These are phyloP conservation scores for Leucaena leucocephala DNA, from an alignment of 306 rosid species.

Conservation along the genomic window DNA sequence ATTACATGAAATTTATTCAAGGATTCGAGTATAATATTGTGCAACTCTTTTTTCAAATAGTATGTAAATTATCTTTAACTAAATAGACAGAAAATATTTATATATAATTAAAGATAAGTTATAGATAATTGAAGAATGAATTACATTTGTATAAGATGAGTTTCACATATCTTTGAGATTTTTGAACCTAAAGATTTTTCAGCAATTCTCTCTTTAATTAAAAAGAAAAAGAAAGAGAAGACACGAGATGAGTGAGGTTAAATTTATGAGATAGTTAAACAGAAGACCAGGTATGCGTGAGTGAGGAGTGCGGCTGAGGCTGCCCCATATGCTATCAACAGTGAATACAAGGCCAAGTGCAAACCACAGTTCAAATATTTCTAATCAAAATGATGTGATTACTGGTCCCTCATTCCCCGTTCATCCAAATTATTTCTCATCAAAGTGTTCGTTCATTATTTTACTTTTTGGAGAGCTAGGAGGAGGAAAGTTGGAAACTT, in stretches of 20 bases:
- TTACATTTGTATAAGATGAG: too few species aligned
- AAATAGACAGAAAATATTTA: too few species aligned
- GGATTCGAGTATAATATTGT: too few species aligned
- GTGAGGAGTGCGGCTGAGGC: neutral
- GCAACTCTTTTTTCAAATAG: too few species aligned
- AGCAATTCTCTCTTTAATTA: neutral
- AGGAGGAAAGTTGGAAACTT: neutral
- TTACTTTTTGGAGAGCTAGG: neutral
- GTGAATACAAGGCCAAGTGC: conserved; percentile 1
- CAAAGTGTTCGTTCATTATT: neutral
- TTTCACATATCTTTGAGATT: too few species aligned
- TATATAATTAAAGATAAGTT: too few species aligned
- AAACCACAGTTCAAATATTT: neutral
- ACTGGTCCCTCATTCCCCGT: neutral
- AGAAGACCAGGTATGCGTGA: neutral
- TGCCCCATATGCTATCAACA: conserved; percentile 1
- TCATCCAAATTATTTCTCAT: too few species aligned
- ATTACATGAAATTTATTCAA: too few species aligned
- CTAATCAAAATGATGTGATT: conserved; percentile 7
- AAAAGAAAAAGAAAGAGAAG: neutral
- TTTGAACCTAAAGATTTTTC: too few species aligned
- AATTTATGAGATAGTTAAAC: neutral
- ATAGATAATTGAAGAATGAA: too few species aligned
- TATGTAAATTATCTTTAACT: too few species aligned
- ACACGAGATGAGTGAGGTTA: neutral